These are phyloP conservation scores for Clavispora carvajalis DNA, from an alignment of 805 yeast species.

Conservation along the genomic window DNA sequence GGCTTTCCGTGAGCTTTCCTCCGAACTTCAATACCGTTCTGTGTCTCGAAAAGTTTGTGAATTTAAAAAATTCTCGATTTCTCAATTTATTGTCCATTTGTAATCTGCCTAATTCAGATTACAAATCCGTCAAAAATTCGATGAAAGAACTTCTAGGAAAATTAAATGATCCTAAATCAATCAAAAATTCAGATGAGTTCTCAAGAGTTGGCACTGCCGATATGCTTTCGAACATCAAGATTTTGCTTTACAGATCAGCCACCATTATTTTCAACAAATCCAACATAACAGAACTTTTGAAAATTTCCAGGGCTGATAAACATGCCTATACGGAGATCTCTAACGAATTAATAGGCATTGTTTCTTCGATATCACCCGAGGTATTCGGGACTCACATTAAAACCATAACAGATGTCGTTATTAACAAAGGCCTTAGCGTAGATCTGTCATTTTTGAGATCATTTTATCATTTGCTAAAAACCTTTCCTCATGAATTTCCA, in stretches of 20 bases:
- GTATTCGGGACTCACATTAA: conserved; percentile 57
- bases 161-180: conserved; percentile 46
- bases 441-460: conserved; percentile 40
- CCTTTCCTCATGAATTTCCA: conserved; percentile 45
- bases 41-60: conserved; percentile 48
- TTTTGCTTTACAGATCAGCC: conserved; percentile 59
- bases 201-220: conserved; percentile 39
- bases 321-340: conserved; percentile 32
- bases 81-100: conserved; percentile 52
- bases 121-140: conserved; percentile 53
- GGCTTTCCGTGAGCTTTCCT: conserved; percentile 60
- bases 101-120: conserved; percentile 53
- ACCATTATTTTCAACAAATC: conserved; percentile 60
- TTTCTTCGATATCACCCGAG: conserved; percentile 57
- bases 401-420: conserved; percentile 40
- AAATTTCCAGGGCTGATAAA: conserved; percentile 32
- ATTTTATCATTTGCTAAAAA: conserved; percentile 51
- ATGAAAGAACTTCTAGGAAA: conserved; percentile 58
- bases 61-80: conserved; percentile 54
- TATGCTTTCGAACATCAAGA: conserved; percentile 48
- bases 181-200: conserved; percentile 29
- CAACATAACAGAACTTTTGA: conserved; percentile 52
- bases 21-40: conserved; percentile 43
- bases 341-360: conserved; percentile 50
- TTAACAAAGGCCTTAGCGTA: conserved; percentile 13